phyloP scores from a whole-genome alignment of 2,329 filamentous ascomycete genomes.

The Colletotrichum kahawae region DNA sequence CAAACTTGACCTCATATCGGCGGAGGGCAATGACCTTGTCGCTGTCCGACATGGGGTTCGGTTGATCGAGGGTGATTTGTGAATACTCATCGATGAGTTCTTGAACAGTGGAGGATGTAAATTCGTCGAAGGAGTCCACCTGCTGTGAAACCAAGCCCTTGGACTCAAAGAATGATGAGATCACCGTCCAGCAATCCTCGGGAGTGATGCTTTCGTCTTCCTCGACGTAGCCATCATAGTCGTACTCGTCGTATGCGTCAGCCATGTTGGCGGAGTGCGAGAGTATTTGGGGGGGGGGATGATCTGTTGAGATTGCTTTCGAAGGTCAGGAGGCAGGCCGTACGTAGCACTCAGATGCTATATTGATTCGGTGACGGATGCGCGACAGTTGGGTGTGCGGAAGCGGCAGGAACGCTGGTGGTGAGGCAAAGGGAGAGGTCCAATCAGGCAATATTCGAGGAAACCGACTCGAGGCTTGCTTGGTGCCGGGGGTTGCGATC shows the following conservation, averaged over 20 bases:
- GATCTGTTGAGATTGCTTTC: not conserved
- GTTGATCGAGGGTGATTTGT: conserved; percentile 90
- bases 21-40: conserved; percentile 84
- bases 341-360: not conserved
- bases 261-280: conserved; percentile 46
- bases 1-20: conserved; percentile 95
- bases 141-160: conserved; percentile 98
- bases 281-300: not conserved
- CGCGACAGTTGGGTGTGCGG: not conserved
- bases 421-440: not conserved
- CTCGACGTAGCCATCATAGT: conserved; percentile 71
- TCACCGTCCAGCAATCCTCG: conserved; percentile 98
- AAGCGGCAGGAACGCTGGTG: not conserved
- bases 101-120: conserved; percentile 92
- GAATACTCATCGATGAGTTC: conserved; percentile 93
- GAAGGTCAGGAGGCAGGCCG: not conserved
- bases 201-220: conserved; percentile 82
- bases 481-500: conserved; percentile 2
- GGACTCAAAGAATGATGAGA: conserved; percentile 93
- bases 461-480: not conserved
- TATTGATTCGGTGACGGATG: not conserved
- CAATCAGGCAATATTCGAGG: not conserved
- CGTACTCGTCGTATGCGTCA: conserved; percentile 62
- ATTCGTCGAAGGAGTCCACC: conserved; percentile 98
- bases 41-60: conserved; percentile 76